phyloP scores from a whole-genome alignment of 805 yeast genomes.

The Brettanomyces bruxellensis region DNA sequence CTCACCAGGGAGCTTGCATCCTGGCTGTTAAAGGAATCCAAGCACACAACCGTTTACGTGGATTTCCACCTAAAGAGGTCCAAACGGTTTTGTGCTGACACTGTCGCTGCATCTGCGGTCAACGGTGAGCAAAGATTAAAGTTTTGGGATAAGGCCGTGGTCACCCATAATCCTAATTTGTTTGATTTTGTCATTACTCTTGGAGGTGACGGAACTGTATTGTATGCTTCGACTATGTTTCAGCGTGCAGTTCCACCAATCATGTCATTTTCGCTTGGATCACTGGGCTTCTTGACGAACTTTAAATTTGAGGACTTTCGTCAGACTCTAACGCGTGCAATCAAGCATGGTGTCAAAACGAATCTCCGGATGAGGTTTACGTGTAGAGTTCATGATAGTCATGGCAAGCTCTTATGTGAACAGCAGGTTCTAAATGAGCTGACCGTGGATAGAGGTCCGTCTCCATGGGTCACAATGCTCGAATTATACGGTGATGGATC shows the following conservation, averaged over 20 bases:
- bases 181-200: constrained; percentile 78
- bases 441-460: constrained; percentile 89
- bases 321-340: constrained; percentile 43
- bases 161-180: constrained; percentile 34
- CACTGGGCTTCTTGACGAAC: constrained; percentile 86
- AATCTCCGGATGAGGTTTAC: constrained; percentile 83
- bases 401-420: constrained; percentile 47
- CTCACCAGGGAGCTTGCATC: constrained; percentile 72
- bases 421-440: constrained; percentile 84
- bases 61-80: constrained; percentile 59
- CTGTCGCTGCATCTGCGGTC: constrained; percentile 40
- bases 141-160: constrained; percentile 63
- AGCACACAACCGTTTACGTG: constrained; percentile 45
- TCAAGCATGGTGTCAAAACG: constrained; percentile 64
- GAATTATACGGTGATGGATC: constrained; percentile 86
- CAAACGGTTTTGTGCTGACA: constrained; percentile 52
- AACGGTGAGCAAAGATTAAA: constrained; percentile 36
- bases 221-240: constrained; percentile 80
- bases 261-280: constrained; percentile 79
- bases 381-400: constrained; percentile 56
- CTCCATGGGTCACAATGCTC: constrained; percentile 83
- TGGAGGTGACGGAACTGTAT: constrained; percentile 96
- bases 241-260: constrained; percentile 87
- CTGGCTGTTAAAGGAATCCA: constrained; percentile 47
- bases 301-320: constrained; percentile 71